phyloP scores from a whole-genome alignment of 441 rosid species.

The Metrosideros polymorpha region DNA sequence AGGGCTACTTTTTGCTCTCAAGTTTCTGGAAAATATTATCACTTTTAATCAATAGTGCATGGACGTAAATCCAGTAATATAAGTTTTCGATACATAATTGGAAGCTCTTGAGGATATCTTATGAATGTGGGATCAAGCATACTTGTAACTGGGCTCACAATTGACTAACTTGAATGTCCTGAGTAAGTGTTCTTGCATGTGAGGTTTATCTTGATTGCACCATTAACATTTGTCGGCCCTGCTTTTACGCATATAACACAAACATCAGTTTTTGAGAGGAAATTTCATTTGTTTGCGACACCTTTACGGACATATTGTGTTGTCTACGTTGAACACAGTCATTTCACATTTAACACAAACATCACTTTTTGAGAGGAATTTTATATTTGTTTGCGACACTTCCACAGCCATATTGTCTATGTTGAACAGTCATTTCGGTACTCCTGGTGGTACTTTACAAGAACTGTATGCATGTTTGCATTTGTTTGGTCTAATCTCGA shows the following conservation, averaged over 20 bases:
- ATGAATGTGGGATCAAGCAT: not conserved
- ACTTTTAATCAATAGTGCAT: not conserved
- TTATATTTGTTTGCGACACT: not conserved
- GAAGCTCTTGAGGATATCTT: not conserved
- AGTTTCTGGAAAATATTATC: not conserved
- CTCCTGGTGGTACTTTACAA: not conserved
- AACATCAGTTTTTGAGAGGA: not conserved
- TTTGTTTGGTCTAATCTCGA: not conserved
- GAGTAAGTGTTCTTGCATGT: not conserved
- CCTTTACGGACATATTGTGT: not conserved
- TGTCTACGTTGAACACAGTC: not conserved
- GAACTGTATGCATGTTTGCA: not conserved
- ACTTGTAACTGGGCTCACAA: not conserved
- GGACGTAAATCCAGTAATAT: not conserved
- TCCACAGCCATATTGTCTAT: not conserved
- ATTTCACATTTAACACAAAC: too few species aligned
- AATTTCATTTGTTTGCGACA: not conserved
- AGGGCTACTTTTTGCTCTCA: not conserved
- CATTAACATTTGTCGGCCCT: not conserved
- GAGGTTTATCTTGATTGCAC: not conserved
- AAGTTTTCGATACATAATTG: not conserved
- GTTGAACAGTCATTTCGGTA: not conserved
- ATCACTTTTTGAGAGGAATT: not conserved
- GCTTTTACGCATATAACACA: not conserved
- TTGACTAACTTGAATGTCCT: not conserved